Base-by-base conservation (phyloP, 2,329 filamentous ascomycete species). In the Penicillium sp. region DNA sequence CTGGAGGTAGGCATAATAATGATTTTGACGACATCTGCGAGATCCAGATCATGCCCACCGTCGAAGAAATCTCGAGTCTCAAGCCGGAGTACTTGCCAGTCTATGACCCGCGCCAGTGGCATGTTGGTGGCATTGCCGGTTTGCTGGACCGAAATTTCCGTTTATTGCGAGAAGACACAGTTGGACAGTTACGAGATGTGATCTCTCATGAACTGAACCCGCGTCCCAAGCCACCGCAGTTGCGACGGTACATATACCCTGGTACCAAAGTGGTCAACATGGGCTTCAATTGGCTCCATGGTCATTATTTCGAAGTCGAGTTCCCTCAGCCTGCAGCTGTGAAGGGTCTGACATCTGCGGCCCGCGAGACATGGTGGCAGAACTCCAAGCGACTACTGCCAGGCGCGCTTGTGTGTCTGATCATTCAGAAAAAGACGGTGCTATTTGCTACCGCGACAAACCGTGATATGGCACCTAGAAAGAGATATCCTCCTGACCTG, bases 1-100 rank as follows among this genome's bases (percentile, higher is more conserved):
- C 65, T 10, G 65, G 67, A 0, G 63, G 62, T 1, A 58, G 70
- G 10, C 70, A 72, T 45, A 60, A 72, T 30, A 73, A 73, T 49
- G 70, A 73, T 47, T 52, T 65, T 37, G 37, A 49, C 3, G 58
- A 71, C 40, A 68, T 70, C 34, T 58, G 58, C 34, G 43, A 59
- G 0, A 68, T 73, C 22, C 50, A 56, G 12, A 67, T 72, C 35
- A 59, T 73, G 54, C 70, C 70, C 1, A 72, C 64, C 1, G 55
- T 58, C 2, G 54, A 68, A 19, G 70, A 73, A 44, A 71, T 72
- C 38, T 27, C 45, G 29, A 60, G 51, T 3, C n/a, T 43, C 11
- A 54, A 61, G 2, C 40, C 58, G 0, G 65, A 68, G 29, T 72
- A 69, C 46, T 56, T 71, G 16, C 69, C 69, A 1, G 55, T 56